Percentiles rank a stretch among this genome's conserved stretches.
Conservation (phyloP, 1,139 yeast genomes). For the Yamadazyma kanchanaburiensis region DNA sequence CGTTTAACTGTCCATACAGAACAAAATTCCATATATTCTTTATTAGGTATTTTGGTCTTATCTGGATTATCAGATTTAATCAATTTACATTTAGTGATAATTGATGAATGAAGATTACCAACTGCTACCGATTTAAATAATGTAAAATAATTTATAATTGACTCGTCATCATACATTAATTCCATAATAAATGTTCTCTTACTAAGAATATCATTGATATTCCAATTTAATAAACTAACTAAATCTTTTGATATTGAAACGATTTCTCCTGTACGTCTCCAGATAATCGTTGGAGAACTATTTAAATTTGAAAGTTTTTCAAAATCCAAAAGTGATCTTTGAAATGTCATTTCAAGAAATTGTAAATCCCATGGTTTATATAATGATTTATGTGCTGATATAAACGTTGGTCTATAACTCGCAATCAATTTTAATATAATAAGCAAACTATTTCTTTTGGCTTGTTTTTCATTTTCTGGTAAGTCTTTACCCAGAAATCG, state of each 20-base stretch:
- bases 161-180: slow-evolving; percentile 47
- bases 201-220: slow-evolving; percentile 43
- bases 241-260: slow-evolving; percentile 69
- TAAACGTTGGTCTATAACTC: slow-evolving; percentile 68
- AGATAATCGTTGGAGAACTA: slow-evolving; percentile 68
- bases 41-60: background rate
- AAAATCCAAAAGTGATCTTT: slow-evolving; percentile 63
- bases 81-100: slow-evolving; percentile 47
- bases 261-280: slow-evolving; percentile 78
- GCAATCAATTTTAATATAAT: slow-evolving; percentile 65
- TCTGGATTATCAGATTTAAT: slow-evolving; percentile 18
- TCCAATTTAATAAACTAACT: slow-evolving; percentile 58
- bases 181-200: slow-evolving; percentile 53
- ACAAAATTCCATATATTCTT: slow-evolving; percentile 46
- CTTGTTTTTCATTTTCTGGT: slow-evolving; percentile 24
- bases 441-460: slow-evolving; percentile 45
- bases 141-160: slow-evolving; percentile 41
- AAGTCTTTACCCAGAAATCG: slow-evolving; percentile 46
- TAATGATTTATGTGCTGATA: slow-evolving; percentile 66
- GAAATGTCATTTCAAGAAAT: slow-evolving; percentile 66
- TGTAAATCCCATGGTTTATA: slow-evolving; percentile 62
- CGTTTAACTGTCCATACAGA: slow-evolving; percentile 70
- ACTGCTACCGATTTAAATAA: slow-evolving; percentile 49
- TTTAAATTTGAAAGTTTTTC: slow-evolving; percentile 57
- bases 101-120: slow-evolving; percentile 48